Evolutionary conservation across 805 yeast genomes (phyloP), one percentile per base, ranked within the genome.

Genomic region (Saturnispora kantuleensis): DNA sequence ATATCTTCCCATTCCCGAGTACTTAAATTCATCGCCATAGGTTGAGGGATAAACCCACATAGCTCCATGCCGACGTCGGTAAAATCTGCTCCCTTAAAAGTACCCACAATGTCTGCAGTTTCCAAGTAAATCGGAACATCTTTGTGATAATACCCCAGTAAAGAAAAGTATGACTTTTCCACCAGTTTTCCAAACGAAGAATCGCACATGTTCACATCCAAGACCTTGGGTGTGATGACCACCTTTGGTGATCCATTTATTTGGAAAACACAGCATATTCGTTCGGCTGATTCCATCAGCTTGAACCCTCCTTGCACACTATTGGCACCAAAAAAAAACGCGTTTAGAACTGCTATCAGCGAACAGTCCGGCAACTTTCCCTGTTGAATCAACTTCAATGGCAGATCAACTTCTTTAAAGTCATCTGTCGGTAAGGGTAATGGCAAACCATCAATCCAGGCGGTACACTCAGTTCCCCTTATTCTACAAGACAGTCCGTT

Each of bases 341-440:
- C 39, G 36, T 42, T 42, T 7, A 42, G 10, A 4, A 42, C 32
- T 8, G 41, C 21, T 21, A 42, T 37, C 11, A 42, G 13, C 11
- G 45, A 42, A 37, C 45, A 42, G 16, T 42, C 41, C 6, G 45
- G 45, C 12, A 42, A 31, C 16, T 42, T 42, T 9, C 32, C 28
- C 17, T 41, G 44, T 30, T 26, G 17, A 15, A 41, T 21, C 29
- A n/a, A 13, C 10, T 35, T 29, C 9, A 17, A 21, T 11, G 44
- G 44, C 15, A 29, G 18, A 5, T 17, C 15, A 18, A 35, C 18
- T 16, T 26, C 38, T 8, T 34, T 21, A n/a, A 28, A 12, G 28
- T n/a, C 16, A 7, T 12, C 12, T 33, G 36, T 26, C 11, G 42
- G 38, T 17, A 41, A 15, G 2, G 43, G 43, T 15, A 41, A n/a